Percentiles rank a stretch among this genome's conserved stretches.
phyloP scores from a whole-genome alignment of 1,139 yeast genomes.

The Candida tetrigidarum region DNA sequence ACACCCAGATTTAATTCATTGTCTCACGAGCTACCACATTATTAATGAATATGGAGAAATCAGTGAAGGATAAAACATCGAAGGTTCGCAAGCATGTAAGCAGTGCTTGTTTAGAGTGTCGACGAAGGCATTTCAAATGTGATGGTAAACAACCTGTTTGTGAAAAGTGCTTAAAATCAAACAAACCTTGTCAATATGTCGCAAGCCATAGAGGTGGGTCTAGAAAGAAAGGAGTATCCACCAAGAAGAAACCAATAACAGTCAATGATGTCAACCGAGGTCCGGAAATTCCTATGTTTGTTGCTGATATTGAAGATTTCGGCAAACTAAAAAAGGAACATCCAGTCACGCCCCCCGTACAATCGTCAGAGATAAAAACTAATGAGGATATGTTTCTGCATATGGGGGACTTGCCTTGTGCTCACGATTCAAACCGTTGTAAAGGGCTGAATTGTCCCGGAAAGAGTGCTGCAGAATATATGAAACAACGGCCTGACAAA shows the following conservation, averaged over 20 bases:
- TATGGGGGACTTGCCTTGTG: slow-evolving; percentile 17
- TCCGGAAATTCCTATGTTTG: slow-evolving; percentile 17
- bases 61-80: slow-evolving; percentile 6
- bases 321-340: slow-evolving; percentile 4
- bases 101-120: slow-evolving; percentile 52
- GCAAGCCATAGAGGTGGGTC: slow-evolving; percentile 57
- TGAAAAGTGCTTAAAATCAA: slow-evolving; percentile 36
- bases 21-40: neutral
- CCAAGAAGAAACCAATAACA: slow-evolving; percentile 13
- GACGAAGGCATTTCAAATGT: slow-evolving; percentile 52
- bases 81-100: slow-evolving; percentile 25
- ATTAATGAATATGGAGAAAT: slow-evolving; percentile 6
- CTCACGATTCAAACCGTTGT: slow-evolving; percentile 16
- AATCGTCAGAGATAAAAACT: slow-evolving; percentile 1
- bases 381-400: slow-evolving; percentile 13
- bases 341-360: neutral
- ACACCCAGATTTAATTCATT: too few species aligned
- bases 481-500: slow-evolving; percentile 10
- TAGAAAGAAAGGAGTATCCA: slow-evolving; percentile 47
- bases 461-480: slow-evolving; percentile 16
- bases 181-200: slow-evolving; percentile 46
- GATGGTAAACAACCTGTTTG: slow-evolving; percentile 51
- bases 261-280: slow-evolving; percentile 17
- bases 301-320: slow-evolving; percentile 19
- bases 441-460: slow-evolving; percentile 18